Evolutionary conservation across 2,329 filamentous ascomycete species (phyloP), one percentile per base, ranked within the genome.

Genomic region (Pseudocercospora crystallina): DNA sequence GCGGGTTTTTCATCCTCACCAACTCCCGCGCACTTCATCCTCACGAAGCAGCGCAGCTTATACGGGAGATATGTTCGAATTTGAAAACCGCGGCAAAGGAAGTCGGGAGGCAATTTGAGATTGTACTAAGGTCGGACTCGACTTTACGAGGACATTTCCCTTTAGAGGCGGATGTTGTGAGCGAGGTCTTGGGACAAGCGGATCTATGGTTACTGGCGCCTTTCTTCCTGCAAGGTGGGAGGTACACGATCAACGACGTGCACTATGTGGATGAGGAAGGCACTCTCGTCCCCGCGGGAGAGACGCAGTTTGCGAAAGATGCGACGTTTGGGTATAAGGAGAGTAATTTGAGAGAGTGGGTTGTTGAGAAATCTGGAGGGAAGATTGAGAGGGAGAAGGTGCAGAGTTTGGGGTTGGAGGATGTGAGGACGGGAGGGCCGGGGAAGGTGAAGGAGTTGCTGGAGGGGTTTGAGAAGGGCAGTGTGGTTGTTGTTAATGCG

Each of bases 1-100:
- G 66, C 5, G 80, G 80, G 13, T 83, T 83, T 71, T 83, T 83
- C 68, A 81, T 83, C 55, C 70, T 82, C 5, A 83, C 80, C 31
- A 83, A 83, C 61, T 81, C 79, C 2, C 76, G 80, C 4, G 80
- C 81, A 0, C 65, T 83, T 2, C 78, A 76, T 14, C 73, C 78
- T 0, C 61, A 63, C 0, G 72, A 76, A 37, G 80, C 80, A 0
- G 67, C 72, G 12, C 54, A 60, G 0, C 71, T 83, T 1, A 77
- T 81, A 57, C 60, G 62, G 7, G 73, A 75, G 14, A 81, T 84
- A 43, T 81, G 78, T 57, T 57, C 58, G 3, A 80, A 80, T 52
- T 58, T 83, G 2, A 65, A 73, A 14, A 47, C 64, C 8, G 80
- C 79, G 0, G 74, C 76, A 0, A 60, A 63, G 2, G 63, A 67